Evolutionary conservation across 2,329 filamentous ascomycete species (phyloP).

Genomic region (Pseudopyrenochaeta lycopersici): DNA sequence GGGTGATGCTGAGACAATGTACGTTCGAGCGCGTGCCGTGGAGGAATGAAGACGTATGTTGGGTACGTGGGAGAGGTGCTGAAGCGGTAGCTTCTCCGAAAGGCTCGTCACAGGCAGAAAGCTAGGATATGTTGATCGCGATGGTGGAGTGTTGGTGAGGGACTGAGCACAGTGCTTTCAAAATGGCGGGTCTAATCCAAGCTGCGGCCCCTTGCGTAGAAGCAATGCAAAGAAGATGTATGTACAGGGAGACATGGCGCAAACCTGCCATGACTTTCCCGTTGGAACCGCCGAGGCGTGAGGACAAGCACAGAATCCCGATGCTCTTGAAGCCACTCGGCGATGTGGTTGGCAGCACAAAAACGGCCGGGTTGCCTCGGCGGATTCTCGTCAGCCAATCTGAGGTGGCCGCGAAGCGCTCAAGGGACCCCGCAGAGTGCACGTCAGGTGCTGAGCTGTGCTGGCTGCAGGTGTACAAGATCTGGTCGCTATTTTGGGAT

Average conservation of each 20-base stretch:
- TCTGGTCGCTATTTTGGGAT: constrained; percentile 37
- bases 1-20: constrained; percentile 44
- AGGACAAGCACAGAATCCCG: constrained; percentile 24
- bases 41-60: constrained; percentile 14
- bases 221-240: constrained; percentile 29
- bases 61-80: constrained; percentile 13
- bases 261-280: constrained; percentile 28
- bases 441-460: constrained; percentile 28
- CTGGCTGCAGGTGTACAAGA: constrained; percentile 29
- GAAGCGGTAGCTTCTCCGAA: constrained; percentile 13
- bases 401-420: constrained; percentile 36
- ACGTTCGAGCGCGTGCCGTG: constrained; percentile 39
- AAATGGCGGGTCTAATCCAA: constrained; percentile 22
- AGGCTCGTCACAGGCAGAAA: constrained; percentile 23
- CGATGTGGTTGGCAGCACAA: constrained; percentile 46
- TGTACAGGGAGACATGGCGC: constrained; percentile 23
- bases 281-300: constrained; percentile 43
- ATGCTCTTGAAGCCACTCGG: constrained; percentile 32
- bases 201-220: constrained; percentile 30
- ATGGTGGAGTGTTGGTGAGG: constrained; percentile 28
- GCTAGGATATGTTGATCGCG: constrained; percentile 22
- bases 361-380: constrained; percentile 26
- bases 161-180: constrained; percentile 23
- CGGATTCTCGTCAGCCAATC: constrained; percentile 35
- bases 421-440: constrained; percentile 26